A percentile compares a stretch with the other conserved stretches of the same genome.
Conservation (phyloP, 73 alveolate species). For the Urostyla sp. region DNA sequence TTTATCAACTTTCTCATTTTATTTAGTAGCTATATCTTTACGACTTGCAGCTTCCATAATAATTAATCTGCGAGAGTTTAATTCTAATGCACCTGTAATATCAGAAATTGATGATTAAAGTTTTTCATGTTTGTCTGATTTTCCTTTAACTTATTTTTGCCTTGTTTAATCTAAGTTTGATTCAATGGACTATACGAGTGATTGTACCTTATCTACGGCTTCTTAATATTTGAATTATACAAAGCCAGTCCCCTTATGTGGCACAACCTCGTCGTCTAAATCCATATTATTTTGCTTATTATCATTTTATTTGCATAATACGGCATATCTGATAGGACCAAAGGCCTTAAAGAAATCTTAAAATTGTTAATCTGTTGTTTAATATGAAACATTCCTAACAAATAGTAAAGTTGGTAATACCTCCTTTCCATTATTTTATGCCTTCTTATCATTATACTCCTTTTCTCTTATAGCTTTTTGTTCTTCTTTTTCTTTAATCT, state of each 20-base stretch:
- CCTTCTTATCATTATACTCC: conserved; percentile 42
- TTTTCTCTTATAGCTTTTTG: conserved; percentile 51
- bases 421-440: conserved; percentile 5
- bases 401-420: conserved; percentile 58
- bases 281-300: background rate
- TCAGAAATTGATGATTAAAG: conserved; percentile 1
- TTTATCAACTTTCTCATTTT: conserved; percentile 55
- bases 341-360: conserved; percentile 77
- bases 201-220: conserved; percentile 40
- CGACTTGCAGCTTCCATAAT: conserved; percentile 50
- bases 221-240: conserved; percentile 47
- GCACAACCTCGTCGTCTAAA: background rate
- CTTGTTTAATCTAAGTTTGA: background rate
- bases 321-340: conserved; percentile 74
- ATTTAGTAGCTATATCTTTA: conserved; percentile 7
- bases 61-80: conserved; percentile 57
- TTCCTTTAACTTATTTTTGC: conserved; percentile 4
- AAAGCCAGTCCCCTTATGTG: conserved; percentile 63
- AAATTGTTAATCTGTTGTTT: conserved; percentile 79
- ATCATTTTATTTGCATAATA: conserved; percentile 42
- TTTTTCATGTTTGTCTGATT: conserved; percentile 3
- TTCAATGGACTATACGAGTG: conserved; percentile 20
- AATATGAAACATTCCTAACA: conserved; percentile 79
- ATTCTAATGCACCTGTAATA: conserved; percentile 55
- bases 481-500: conserved; percentile 47